Evolutionary conservation across 352 stramenopile species (phyloP).

Genomic region (Phytophthora meadii): DNA sequence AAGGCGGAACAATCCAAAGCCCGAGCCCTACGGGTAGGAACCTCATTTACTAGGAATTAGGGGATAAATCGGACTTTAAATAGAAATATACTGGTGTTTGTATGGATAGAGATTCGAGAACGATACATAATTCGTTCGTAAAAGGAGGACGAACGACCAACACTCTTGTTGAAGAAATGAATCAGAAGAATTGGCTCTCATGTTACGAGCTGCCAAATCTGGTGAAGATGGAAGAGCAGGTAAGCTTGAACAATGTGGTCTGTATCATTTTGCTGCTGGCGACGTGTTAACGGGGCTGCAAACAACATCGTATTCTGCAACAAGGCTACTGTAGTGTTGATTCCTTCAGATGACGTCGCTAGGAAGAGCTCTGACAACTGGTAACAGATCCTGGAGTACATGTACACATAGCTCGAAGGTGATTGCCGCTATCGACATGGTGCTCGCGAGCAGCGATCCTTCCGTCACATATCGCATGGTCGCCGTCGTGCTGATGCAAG

Average conservation of each 20-base stretch:
- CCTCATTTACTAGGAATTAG: slow-evolving; percentile 3
- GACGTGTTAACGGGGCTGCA: too few relatives aligned
- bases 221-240: neutral
- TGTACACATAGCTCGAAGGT: too few relatives aligned
- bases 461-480: too few relatives aligned
- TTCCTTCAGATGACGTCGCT: slow-evolving; percentile 3
- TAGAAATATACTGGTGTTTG: slow-evolving; percentile 1
- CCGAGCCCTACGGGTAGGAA: slow-evolving; percentile 24
- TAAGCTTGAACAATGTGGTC: too few relatives aligned
- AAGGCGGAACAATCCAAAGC: slow-evolving; percentile 35
- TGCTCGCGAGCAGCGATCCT: too few relatives aligned
- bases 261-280: too few relatives aligned
- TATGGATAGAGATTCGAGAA: slow-evolving; percentile 31
- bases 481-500: too few relatives aligned
- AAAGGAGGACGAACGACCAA: slow-evolving; percentile 35
- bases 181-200: slow-evolving; percentile 17
- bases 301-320: neutral
- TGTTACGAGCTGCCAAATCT: neutral
- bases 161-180: slow-evolving; percentile 44
- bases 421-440: too few relatives aligned
- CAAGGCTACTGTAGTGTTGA: neutral
- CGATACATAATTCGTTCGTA: slow-evolving; percentile 18
- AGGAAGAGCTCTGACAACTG: neutral
- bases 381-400: neutral
- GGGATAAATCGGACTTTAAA: slow-evolving; percentile 8